Percentiles rank a stretch among this genome's conserved stretches.
Conservation (phyloP, 1,284 basidiomycete species). For the Anthracocystis setariae region DNA sequence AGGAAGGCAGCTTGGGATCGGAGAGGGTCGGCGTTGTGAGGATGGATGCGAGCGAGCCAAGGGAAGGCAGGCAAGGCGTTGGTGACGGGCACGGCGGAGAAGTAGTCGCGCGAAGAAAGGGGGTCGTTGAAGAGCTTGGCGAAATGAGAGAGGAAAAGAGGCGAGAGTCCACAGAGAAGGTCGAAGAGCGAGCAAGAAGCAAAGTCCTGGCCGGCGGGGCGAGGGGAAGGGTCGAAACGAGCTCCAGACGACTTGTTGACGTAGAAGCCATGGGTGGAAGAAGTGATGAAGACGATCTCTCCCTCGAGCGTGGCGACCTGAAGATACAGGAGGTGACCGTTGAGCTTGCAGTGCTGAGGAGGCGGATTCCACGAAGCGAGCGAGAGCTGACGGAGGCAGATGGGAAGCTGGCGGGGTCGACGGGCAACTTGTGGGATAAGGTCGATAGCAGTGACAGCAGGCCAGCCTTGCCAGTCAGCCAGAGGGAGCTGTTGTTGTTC, state of each 20-base stretch:
- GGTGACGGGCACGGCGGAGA: conserved; percentile 70
- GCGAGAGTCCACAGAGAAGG: conserved; percentile 70
- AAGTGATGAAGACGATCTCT: conserved; percentile 72
- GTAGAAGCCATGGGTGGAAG: conserved; percentile 72
- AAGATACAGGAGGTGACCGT: conserved; percentile 73
- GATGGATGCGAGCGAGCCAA: conserved; percentile 69
- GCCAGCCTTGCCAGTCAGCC: conserved; percentile 69
- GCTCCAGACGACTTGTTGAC: conserved; percentile 69
- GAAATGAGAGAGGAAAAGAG: conserved; percentile 65
- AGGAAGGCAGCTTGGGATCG: conserved; percentile 73
- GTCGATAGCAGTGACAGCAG: conserved; percentile 56
- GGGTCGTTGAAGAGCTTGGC: conserved; percentile 66
- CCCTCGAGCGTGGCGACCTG: conserved; percentile 72
- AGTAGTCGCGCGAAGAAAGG: conserved; percentile 66
- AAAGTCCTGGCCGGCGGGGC: conserved; percentile 48
- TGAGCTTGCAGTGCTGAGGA: conserved; percentile 71
- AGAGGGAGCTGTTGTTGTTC: conserved; percentile 50
- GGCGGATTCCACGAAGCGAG: conserved; percentile 74
- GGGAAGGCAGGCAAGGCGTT: conserved; percentile 72
- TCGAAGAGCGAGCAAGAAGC: conserved; percentile 71
- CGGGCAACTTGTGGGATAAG: conserved; percentile 65
- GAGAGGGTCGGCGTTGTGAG: conserved; percentile 70
- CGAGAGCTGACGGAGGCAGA: conserved; percentile 70
- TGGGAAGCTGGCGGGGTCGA: conserved; percentile 60
- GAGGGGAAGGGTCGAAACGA: conserved; percentile 62